phyloP scores from a whole-genome alignment of 2,329 filamentous ascomycete genomes.

The Alternaria ethzedia region DNA sequence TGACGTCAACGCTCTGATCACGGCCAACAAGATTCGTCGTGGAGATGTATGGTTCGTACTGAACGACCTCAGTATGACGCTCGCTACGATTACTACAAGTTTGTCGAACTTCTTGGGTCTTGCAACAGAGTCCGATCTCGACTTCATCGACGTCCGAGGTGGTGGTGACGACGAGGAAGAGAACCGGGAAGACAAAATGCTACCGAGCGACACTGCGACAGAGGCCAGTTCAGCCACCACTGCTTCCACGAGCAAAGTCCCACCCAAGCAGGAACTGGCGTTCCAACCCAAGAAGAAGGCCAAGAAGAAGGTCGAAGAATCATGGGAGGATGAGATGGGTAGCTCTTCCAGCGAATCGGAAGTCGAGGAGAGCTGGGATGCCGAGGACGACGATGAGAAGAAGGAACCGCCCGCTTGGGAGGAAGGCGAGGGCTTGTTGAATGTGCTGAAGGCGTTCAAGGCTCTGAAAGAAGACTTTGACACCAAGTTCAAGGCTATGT shows the following conservation, averaged over 20 bases:
- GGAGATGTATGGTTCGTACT: slow-evolving; percentile 76
- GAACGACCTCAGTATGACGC: slow-evolving; percentile 69
- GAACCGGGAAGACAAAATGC: slow-evolving; percentile 49
- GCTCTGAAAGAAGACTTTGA: slow-evolving; percentile 66
- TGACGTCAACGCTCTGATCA: slow-evolving; percentile 64
- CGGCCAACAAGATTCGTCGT: slow-evolving; percentile 69
- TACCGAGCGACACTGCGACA: slow-evolving; percentile 32
- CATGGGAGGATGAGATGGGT: slow-evolving; percentile 49
- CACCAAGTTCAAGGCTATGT: slow-evolving; percentile 67
- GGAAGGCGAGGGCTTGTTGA: slow-evolving; percentile 57
- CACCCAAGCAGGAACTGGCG: slow-evolving; percentile 39
- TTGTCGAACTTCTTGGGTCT: slow-evolving; percentile 64
- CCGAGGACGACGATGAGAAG: slow-evolving; percentile 30
- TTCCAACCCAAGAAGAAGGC: slow-evolving; percentile 48
- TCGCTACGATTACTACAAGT: slow-evolving; percentile 75
- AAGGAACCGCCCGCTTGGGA: slow-evolving; percentile 47
- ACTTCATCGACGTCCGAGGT: slow-evolving; percentile 60
- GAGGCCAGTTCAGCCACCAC: slow-evolving; percentile 21
- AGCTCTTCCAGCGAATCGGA: slow-evolving; percentile 34
- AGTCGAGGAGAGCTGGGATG: slow-evolving; percentile 37
- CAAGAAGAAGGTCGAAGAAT: slow-evolving; percentile 47
- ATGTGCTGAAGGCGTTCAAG: slow-evolving; percentile 66
- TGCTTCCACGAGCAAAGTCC: slow-evolving; percentile 28
- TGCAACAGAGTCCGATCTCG: slow-evolving; percentile 52
- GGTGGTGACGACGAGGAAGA: slow-evolving; percentile 60